Evolutionary conservation across 2,329 filamentous ascomycete species (phyloP), one percentile per base, ranked within the genome.

Genomic region (Xylariaceae sp.): DNA sequence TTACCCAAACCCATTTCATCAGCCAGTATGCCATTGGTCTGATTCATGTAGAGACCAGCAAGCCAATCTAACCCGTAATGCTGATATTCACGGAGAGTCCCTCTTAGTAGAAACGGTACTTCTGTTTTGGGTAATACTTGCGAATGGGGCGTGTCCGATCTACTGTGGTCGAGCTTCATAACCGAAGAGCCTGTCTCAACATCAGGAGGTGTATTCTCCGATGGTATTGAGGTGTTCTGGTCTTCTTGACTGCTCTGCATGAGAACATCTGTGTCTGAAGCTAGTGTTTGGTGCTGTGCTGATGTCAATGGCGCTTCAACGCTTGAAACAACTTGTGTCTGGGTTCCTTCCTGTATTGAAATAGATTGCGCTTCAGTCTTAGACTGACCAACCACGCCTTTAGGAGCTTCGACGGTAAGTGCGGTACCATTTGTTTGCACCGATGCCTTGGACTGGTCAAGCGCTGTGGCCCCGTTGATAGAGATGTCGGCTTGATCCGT

Each of bases 1-100:
- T 99, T 99, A 9, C 94, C 94, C 3, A 99, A 79, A 56, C 94
- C 94, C 94, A 99, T 99, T 67, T 99, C 94, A 64, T 99, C 95
- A 1, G 94, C 94, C 17, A 99, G 75, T 47, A 99, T 99, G 18
- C 94, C 94, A 62, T 97, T 99, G 22, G 92, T 96, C 55, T 87
- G 86, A 56, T 94, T 95, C 14, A 85, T 85, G 66, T 99, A 97
- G 1, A 99, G 78, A 0, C 90, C 89, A 2, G 91, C 90, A 42
- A 99, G 83, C 94, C 94, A 99, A 66, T 99, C 94, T 7, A 99
- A 73, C n/a, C 94, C 95, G 62, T 89, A 89, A 62, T 96, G 94
- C 61, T 99, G 94, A 64, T 99, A 99, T 66, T 96, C 92, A 66
- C 95, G 87, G 11, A 99, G 74, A 1, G 83, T 95, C 17, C 94